Evolutionary conservation across 2,329 filamentous ascomycete species (phyloP), one percentile per base, ranked within the genome.

Genomic region (Stromatinia cepivora): DNA sequence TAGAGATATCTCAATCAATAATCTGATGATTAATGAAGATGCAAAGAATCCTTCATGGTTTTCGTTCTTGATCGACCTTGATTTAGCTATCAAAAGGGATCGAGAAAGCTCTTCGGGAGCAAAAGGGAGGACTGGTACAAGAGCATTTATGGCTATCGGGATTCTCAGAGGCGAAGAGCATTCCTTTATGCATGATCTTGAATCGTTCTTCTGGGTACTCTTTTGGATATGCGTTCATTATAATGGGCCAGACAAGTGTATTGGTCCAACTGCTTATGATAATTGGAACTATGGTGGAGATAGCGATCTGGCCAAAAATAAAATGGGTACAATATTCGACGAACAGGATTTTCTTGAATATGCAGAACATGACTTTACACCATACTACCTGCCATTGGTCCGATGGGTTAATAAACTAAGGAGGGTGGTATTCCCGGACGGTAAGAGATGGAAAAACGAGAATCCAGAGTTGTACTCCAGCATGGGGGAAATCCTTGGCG

Each of bases 121-220:
- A 31, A 56, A 74, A 66, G 57, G 79, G 70, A 70, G 69, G 54
- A 73, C 72, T 36, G 76, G 78, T 39, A 80, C 76, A 17, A 76
- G 78, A 72, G 71, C 77, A 50, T 81, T 80, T 64, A 81, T 81
- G 75, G 79, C 77, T 0, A 76, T 81, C 31, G 75, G 80, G 63
- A 78, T 81, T 9, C 69, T 81, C 5, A 56, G 70, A 10, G 72
- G 70, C 9, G 69, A 72, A 7, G 71, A 72, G 25, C 76, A 81
- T 61, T 81, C 74, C 25, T 81, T 77, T 71, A 73, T 72, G 22
- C 75, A 79, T 58, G 75, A 79, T 72, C 73, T 78, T 13, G 76
- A 78, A 67, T 78, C 74, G 81, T 67, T 73, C 73, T 63, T 84
- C 53, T 70, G 70, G 31, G 61, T 71, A 36, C 54, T 68, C 64